Conservation (phyloP, 177 flowering plant genomes). For the Vitis hybrid region DNA sequence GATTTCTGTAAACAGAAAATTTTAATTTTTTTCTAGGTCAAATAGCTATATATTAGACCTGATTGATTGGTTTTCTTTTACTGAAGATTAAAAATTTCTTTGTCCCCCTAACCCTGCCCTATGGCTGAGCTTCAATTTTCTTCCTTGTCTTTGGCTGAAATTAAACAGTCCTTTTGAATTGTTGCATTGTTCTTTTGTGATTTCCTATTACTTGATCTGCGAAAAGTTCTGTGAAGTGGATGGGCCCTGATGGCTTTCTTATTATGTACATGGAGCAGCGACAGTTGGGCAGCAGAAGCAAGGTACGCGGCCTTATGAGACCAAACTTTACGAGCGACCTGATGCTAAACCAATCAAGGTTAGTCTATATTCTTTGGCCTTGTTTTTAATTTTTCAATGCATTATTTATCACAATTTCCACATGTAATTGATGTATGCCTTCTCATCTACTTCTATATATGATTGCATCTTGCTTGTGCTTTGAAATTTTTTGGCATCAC, state of each 20-base stretch:
- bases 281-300: constrained; percentile 45
- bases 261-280: constrained; percentile 20
- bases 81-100: no score
- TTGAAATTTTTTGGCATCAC: background rate
- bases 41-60: no score
- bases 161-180: background rate
- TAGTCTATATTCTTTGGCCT: constrained; percentile 2
- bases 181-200: no score
- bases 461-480: background rate
- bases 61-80: no score
- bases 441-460: background rate
- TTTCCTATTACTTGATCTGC: background rate
- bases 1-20: no score
- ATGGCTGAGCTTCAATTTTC: no score
- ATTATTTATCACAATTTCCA: background rate
- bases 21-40: no score
- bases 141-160: background rate
- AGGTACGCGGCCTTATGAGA: constrained; percentile 43
- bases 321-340: constrained; percentile 47
- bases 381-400: background rate
- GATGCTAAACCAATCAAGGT: constrained; percentile 61
- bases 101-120: no score
- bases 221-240: background rate
- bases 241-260: background rate
- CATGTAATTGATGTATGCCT: background rate